Conservation (phyloP, 176 grass and related monocot species). For the Areca catechu region DNA sequence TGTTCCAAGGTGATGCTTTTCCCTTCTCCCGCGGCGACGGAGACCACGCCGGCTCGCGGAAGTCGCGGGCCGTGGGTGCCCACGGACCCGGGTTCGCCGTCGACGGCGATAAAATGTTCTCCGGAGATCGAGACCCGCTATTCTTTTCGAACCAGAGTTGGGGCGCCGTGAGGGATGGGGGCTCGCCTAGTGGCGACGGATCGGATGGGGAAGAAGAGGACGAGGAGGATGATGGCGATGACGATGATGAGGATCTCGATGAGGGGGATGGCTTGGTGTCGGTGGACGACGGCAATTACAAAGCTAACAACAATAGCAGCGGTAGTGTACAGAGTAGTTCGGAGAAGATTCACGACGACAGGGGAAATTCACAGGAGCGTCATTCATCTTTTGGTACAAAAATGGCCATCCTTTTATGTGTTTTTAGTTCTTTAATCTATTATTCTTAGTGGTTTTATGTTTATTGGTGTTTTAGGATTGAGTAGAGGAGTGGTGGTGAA, state of each 20-base stretch:
- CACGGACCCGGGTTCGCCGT: neutral
- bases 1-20: slow-evolving; percentile 13
- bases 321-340: slow-evolving; percentile 27
- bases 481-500: slow-evolving; percentile 3
- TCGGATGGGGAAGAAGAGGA: slow-evolving; percentile 31
- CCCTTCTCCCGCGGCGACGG: neutral
- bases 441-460: slow-evolving; percentile 10
- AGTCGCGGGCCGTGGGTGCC: too few species aligned
- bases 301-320: slow-evolving; percentile 22
- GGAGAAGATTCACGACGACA: slow-evolving; percentile 17
- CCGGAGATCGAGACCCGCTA: slow-evolving; percentile 14
- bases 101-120: slow-evolving; percentile 19
- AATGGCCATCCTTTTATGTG: neutral
- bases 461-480: slow-evolving; percentile 9
- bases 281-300: slow-evolving; percentile 25
- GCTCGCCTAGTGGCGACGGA: slow-evolving; percentile 15
- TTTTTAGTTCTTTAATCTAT: neutral
- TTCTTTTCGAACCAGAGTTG: slow-evolving; percentile 22
- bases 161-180: slow-evolving; percentile 3
- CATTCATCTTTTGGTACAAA: slow-evolving; percentile 21
- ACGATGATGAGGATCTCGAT: slow-evolving; percentile 17
- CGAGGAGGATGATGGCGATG: slow-evolving; percentile 15
- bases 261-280: slow-evolving; percentile 21
- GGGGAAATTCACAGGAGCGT: slow-evolving; percentile 11
- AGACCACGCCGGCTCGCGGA: neutral